phyloP scores from a whole-genome alignment of 2,329 filamentous ascomycete species.

The Tolypocladium paradoxum region DNA sequence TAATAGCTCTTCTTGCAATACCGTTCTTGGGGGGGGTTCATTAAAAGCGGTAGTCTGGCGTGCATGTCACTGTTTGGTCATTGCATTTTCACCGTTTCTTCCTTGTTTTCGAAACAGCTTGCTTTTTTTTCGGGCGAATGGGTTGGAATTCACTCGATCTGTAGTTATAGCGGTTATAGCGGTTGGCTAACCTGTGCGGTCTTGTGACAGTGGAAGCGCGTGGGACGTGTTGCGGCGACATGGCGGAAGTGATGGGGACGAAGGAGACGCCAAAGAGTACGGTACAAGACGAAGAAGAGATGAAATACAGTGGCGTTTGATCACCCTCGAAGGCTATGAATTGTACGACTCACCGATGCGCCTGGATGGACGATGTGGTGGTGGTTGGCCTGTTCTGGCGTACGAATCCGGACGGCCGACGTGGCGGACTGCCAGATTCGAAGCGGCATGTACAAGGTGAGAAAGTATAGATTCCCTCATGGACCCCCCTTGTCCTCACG shows the following conservation, averaged over 20 bases:
- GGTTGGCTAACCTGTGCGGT: not conserved
- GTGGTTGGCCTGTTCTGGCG: no score
- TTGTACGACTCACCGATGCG: not conserved
- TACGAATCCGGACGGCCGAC: no score
- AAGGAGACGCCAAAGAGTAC: not conserved
- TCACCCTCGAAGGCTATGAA: not conserved
- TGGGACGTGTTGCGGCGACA: not conserved
- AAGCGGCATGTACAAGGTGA: no score
- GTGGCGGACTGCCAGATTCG: no score
- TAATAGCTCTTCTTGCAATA: conserved; percentile 9
- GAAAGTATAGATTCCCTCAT: no score
- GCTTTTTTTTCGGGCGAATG: not conserved
- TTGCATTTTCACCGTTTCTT: not conserved
- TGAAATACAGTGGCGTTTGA: not conserved
- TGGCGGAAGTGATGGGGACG: not conserved
- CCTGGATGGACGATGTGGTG: not conserved
- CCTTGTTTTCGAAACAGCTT: not conserved
- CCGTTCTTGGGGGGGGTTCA: no score
- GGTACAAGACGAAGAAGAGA: not conserved
- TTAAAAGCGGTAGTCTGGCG: not conserved
- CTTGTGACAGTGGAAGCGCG: not conserved
- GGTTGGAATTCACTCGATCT: not conserved
- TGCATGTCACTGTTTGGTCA: not conserved
- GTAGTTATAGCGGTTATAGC: not conserved
- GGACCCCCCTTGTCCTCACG: no score